These are phyloP conservation scores for Talaromyces liani DNA, from an alignment of 495 filamentous ascomycete species.

Conservation along the genomic window DNA sequence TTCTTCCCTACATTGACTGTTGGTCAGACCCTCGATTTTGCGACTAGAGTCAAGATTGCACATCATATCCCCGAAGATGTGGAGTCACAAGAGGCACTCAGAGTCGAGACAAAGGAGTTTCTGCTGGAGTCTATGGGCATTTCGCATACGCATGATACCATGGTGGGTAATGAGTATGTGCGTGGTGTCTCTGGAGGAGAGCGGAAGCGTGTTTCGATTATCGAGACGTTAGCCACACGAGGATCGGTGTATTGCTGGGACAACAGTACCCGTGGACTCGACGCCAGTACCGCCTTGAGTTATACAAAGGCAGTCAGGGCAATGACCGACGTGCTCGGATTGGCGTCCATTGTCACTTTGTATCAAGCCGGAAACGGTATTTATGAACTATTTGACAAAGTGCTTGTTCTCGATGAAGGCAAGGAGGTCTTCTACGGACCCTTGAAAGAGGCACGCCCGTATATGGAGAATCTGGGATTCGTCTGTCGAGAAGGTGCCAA, in stretches of 20 bases:
- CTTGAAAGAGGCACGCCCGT: constrained; percentile 50
- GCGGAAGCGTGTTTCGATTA: constrained; percentile 64
- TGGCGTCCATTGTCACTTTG: constrained; percentile 42
- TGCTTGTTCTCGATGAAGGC: constrained; percentile 58
- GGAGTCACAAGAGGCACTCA: constrained; percentile 43
- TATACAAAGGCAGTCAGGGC: constrained; percentile 42
- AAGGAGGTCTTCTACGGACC: constrained; percentile 56
- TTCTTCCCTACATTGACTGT: constrained; percentile 68
- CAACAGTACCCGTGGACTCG: constrained; percentile 54
- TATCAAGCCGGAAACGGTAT: constrained; percentile 60
- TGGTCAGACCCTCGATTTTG: constrained; percentile 64
- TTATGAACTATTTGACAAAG: constrained; percentile 60
- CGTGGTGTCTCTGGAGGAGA: constrained; percentile 84
- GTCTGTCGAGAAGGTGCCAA: constrained; percentile 58
- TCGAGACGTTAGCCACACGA: constrained; percentile 55
- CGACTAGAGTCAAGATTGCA: constrained; percentile 35
- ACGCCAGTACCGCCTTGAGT: constrained; percentile 53
- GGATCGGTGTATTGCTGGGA: constrained; percentile 56
- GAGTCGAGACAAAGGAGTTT: constrained; percentile 51
- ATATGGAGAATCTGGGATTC: constrained; percentile 63
- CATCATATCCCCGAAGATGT: constrained; percentile 22
- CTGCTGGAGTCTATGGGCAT: constrained; percentile 66
- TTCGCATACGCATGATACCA: constrained; percentile 71
- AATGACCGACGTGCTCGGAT: constrained; percentile 39
- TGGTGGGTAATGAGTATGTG: constrained; percentile 70